Percentiles rank a stretch among this genome's conserved stretches.
phyloP scores from a whole-genome alignment of 768 basidiomycete species.

The Postia placenta region DNA sequence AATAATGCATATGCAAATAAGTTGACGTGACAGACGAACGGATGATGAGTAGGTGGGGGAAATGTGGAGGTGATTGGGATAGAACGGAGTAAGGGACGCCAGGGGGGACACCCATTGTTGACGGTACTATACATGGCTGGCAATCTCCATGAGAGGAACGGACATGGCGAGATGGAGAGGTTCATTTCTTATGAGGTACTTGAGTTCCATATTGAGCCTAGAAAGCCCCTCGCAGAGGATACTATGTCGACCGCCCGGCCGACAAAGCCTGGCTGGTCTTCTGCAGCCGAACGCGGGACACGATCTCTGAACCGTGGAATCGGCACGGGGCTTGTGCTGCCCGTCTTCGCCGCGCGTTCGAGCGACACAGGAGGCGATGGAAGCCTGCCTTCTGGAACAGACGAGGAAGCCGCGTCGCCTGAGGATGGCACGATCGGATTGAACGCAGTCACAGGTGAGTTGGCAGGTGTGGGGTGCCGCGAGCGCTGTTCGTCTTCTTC shows the following conservation, averaged over 20 bases:
- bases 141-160: neutral
- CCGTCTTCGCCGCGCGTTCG: neutral
- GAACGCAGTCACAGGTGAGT: slow-evolving; percentile 43
- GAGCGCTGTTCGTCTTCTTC: slow-evolving; percentile 35
- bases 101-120: slow-evolving; percentile 2
- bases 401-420: neutral
- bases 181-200: slow-evolving; percentile 2
- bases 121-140: neutral
- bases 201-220: slow-evolving; percentile 55
- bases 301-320: neutral
- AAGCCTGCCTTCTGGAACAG: neutral
- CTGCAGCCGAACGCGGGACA: slow-evolving; percentile 9
- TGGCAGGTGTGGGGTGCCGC: slow-evolving; percentile 54
- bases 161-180: neutral
- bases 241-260: slow-evolving; percentile 74
- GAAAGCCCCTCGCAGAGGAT: slow-evolving; percentile 68
- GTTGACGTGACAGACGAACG: neutral
- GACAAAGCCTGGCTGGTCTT: slow-evolving; percentile 36
- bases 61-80: no score
- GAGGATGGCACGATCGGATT: slow-evolving; percentile 10
- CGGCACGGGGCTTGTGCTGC: neutral
- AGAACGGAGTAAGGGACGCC: no score
- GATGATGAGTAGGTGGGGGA: neutral
- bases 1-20: slow-evolving; percentile 8
- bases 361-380: neutral